Base-by-base conservation (phyloP, 768 basidiomycete species). In the Boletus fagicola region DNA sequence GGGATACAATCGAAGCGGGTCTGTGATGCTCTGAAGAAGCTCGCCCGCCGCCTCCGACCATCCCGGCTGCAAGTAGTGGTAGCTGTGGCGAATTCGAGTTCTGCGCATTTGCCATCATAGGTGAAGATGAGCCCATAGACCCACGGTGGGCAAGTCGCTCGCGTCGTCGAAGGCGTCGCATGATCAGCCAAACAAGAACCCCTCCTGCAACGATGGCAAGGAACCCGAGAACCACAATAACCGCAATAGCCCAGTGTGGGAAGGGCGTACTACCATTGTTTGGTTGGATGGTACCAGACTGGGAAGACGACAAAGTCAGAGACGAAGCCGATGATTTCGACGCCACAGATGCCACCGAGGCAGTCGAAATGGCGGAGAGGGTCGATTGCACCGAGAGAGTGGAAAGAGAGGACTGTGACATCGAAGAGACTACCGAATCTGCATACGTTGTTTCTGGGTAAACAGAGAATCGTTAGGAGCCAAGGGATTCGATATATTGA, bases 191-290 rank as follows among this genome's bases (percentile, higher is more conserved):
- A 38, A 78, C 75, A 52, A 92, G 80, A 50, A 87, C 71, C 62
- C 86, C 83, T 6, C 82, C 76, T 15, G 88, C 84, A 43, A 84
- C 79, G 59, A 94, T 85, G 54, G 92, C 91, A 58, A 94, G 78
- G 74, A 93, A 87, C 26, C 91, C 92, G 26, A 95, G 83, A 42
- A 94, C 82, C 47, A 87, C 88, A 51, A 94, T 90, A 61, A 94
- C 87, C 51, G 94, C 92, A 65, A 95, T 95, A 11, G 90, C 94
- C 93, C 92, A 94, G 67, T 83, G 84, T 10, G 92, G 93, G 68
- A 94, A 94, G 36, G 76, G 64, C 16, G 78, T 67, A 54, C 60
- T 67, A 50, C 65, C 62, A 30, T 55, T 54, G 18, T 66, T 58
- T 49, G 68, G 62, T 68, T 88, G 89, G 22, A 90, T 77, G 59